phyloP scores from a whole-genome alignment of 805 yeast genomes.

The Candida tallmaniae region DNA sequence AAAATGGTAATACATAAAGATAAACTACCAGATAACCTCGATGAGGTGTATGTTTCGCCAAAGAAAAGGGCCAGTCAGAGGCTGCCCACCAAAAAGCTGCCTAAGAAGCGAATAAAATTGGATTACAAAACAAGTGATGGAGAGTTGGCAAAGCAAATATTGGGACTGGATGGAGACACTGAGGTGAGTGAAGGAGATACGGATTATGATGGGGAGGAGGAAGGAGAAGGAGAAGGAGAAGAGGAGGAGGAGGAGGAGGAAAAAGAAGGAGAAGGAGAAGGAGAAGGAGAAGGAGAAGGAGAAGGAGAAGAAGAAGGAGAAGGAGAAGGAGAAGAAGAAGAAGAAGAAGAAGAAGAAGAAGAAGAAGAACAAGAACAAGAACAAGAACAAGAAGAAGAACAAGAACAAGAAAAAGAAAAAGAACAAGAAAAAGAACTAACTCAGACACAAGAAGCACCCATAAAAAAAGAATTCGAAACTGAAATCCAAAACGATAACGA shows the following conservation, averaged over 20 bases:
- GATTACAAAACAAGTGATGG: background rate
- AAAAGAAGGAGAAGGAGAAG: background rate
- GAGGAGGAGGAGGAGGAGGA: slow-evolving; percentile 2
- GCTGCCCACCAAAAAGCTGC: background rate
- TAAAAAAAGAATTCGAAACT: slow-evolving; percentile 1
- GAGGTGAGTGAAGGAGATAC: slow-evolving; percentile 4
- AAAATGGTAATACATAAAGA: slow-evolving; percentile 12
- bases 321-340: slow-evolving; percentile 3
- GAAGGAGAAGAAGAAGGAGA: background rate
- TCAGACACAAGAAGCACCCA: no score
- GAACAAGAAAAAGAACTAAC: background rate
- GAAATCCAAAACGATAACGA: slow-evolving; percentile 3
- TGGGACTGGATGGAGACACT: slow-evolving; percentile 4
- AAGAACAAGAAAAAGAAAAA: slow-evolving; percentile 4
- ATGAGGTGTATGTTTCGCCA: slow-evolving; percentile 9
- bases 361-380: slow-evolving; percentile 1
- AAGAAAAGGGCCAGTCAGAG: slow-evolving; percentile 4
- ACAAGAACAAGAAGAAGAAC: slow-evolving; percentile 2
- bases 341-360: slow-evolving; percentile 1
- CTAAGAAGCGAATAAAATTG: background rate
- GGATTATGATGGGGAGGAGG: slow-evolving; percentile 10
- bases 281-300: background rate
- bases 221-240: slow-evolving; percentile 5
- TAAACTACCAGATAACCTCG: slow-evolving; percentile 17
- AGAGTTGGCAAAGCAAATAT: background rate